phyloP scores from a whole-genome alignment of 495 filamentous ascomycete species.

The Penicillium cosmopolitanum region DNA sequence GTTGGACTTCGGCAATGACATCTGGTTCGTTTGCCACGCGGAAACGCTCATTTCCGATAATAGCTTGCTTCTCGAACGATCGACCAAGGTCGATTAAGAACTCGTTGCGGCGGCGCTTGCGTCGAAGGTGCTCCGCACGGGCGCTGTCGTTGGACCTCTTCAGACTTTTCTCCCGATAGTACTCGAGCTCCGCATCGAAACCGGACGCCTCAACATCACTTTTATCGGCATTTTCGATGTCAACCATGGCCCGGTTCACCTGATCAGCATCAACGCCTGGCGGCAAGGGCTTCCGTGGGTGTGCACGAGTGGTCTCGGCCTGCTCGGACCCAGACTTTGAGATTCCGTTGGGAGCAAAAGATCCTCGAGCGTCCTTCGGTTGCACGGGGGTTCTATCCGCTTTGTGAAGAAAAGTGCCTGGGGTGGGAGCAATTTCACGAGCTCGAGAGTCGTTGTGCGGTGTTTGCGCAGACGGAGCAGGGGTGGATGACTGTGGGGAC shows the following conservation, averaged over 20 bases:
- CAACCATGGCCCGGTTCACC: slow-evolving; percentile 63
- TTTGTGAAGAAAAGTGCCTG: slow-evolving; percentile 30
- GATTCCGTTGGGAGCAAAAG: slow-evolving; percentile 24
- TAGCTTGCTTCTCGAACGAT: slow-evolving; percentile 57
- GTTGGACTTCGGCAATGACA: slow-evolving; percentile 82
- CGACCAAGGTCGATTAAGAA: slow-evolving; percentile 52
- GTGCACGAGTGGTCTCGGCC: slow-evolving; percentile 6
- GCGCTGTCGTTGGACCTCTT: slow-evolving; percentile 68
- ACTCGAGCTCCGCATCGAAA: slow-evolving; percentile 59
- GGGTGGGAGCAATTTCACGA: slow-evolving; percentile 33
- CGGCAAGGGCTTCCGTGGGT: slow-evolving; percentile 27
- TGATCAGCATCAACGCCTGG: slow-evolving; percentile 61
- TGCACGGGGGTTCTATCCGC: slow-evolving; percentile 36
- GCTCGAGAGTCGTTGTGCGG: slow-evolving; percentile 15
- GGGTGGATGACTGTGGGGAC: slow-evolving; percentile 34
- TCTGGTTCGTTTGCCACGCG: slow-evolving; percentile 61
- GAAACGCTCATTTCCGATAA: slow-evolving; percentile 57
- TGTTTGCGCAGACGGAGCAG: slow-evolving; percentile 29
- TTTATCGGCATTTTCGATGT: slow-evolving; percentile 67
- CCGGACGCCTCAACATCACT: slow-evolving; percentile 69
- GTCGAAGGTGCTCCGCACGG: slow-evolving; percentile 57
- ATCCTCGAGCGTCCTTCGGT: slow-evolving; percentile 14
- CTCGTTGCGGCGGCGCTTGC: slow-evolving; percentile 63
- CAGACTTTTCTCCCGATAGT: slow-evolving; percentile 53
- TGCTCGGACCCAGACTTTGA: slow-evolving; percentile 16